These are phyloP conservation scores for Xylaria venustula DNA, from an alignment of 495 filamentous ascomycete genomes.

Conservation along the genomic window DNA sequence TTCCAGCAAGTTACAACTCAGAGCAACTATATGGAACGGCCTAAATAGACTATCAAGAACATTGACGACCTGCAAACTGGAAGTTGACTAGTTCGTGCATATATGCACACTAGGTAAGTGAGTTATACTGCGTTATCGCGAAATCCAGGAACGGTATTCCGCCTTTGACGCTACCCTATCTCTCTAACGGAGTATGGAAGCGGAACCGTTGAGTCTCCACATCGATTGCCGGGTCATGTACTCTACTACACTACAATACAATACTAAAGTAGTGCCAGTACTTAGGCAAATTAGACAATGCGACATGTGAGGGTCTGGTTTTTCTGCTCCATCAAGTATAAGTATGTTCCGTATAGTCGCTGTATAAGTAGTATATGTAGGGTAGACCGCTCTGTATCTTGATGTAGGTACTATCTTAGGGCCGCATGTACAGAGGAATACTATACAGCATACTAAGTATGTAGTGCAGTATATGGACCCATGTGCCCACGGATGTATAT, in stretches of 20 bases:
- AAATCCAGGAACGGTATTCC: conserved; percentile 9
- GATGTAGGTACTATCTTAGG: background rate
- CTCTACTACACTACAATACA: too few relatives aligned
- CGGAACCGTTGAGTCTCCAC: background rate
- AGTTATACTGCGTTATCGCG: background rate
- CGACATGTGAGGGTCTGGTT: background rate
- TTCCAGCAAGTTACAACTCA: background rate
- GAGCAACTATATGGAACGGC: too few relatives aligned
- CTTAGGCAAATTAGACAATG: background rate
- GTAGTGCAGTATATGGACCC: background rate
- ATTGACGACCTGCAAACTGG: background rate
- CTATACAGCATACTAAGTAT: too few relatives aligned
- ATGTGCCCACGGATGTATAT: background rate
- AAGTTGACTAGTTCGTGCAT: background rate
- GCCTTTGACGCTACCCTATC: background rate
- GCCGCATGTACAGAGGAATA: background rate
- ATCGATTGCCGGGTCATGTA: conserved; percentile 5
- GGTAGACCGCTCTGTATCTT: background rate
- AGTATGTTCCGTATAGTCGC: too few relatives aligned
- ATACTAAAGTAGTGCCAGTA: background rate
- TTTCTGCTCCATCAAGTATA: too few relatives aligned
- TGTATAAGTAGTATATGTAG: too few relatives aligned
- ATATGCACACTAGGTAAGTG: background rate
- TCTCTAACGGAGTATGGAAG: background rate
- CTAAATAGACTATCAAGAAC: too few relatives aligned